A percentile compares a stretch with the other conserved stretches of the same genome.
Evolutionary conservation across 768 basidiomycete species (phyloP).

Genomic region (Rickenella mellea): DNA sequence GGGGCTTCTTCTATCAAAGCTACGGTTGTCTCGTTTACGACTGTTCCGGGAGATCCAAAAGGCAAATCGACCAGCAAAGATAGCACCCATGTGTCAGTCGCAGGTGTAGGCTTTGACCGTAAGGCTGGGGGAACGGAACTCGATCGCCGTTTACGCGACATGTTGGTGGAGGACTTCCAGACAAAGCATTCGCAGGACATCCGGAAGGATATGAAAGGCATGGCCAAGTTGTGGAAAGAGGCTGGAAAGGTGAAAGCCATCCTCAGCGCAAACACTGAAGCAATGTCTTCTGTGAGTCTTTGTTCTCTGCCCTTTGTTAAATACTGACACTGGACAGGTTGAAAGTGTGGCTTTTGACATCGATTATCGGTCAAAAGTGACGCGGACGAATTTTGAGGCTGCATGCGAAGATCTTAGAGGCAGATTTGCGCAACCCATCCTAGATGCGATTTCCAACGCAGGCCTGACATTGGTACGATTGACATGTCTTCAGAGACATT

Average conservation of each 20-base stretch:
- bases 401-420: conserved; percentile 57
- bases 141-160: conserved; percentile 73
- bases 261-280: conserved; percentile 86
- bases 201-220: conserved; percentile 65
- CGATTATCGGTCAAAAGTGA: conserved; percentile 76
- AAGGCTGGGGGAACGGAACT: conserved; percentile 73
- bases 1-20: conserved; percentile 79
- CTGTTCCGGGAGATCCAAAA: conserved; percentile 38
- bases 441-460: conserved; percentile 60
- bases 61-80: conserved; percentile 29
- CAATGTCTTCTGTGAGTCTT: conserved; percentile 51
- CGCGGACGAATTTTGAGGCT: conserved; percentile 70
- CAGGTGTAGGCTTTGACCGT: conserved; percentile 78
- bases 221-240: conserved; percentile 94
- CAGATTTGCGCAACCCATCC: conserved; percentile 62
- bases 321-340: conserved; percentile 35
- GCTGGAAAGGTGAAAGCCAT: conserved; percentile 85
- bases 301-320: conserved; percentile 5
- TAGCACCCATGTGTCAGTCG: conserved; percentile 65
- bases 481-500: background rate
- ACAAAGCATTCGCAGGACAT: conserved; percentile 60
- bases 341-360: conserved; percentile 87
- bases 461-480: conserved; percentile 53
- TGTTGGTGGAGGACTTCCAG: conserved; percentile 70
- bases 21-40: conserved; percentile 61